These are phyloP conservation scores for Leccinum fibrillosum DNA, from an alignment of 768 basidiomycete genomes.

Conservation along the genomic window DNA sequence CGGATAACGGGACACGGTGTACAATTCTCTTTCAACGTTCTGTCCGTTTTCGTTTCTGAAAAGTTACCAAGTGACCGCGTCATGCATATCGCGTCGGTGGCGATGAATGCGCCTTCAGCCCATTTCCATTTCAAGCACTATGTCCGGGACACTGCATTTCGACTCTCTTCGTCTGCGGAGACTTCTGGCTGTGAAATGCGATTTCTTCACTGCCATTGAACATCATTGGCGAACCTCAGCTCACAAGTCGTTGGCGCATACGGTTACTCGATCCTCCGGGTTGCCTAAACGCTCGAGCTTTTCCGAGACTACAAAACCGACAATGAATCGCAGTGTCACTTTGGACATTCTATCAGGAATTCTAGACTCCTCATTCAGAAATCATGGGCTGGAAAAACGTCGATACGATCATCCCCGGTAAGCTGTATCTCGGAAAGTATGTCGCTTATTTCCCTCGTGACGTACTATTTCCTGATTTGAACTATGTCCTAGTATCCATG, in stretches of 20 bases:
- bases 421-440: constrained; percentile 73
- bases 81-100: constrained; percentile 28
- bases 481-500: constrained; percentile 49
- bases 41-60: constrained; percentile 8
- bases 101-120: constrained; percentile 26
- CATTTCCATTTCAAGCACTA: constrained; percentile 28
- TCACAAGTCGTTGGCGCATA: constrained; percentile 21
- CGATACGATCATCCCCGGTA: constrained; percentile 60
- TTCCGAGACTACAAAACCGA: constrained; percentile 34
- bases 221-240: constrained; percentile 16
- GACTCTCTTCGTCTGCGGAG: constrained; percentile 24
- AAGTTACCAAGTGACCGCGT: constrained; percentile 3
- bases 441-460: constrained; percentile 32
- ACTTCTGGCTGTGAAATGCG: constrained; percentile 32
- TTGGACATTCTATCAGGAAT: constrained; percentile 28
- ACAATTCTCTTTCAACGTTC: constrained; percentile 5
- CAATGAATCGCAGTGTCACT: constrained; percentile 19
- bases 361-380: constrained; percentile 21
- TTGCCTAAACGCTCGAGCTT: constrained; percentile 23
- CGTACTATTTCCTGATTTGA: constrained; percentile 45
- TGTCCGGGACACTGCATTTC: constrained; percentile 29
- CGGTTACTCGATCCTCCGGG: constrained; percentile 33
- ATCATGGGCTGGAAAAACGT: constrained; percentile 60
- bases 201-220: constrained; percentile 31
- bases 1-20: constrained; percentile 21